A percentile compares a stretch with the other conserved stretches of the same genome.
Conservation (phyloP, 164 flowering plant species). For the Paratinospora sagittata region DNA sequence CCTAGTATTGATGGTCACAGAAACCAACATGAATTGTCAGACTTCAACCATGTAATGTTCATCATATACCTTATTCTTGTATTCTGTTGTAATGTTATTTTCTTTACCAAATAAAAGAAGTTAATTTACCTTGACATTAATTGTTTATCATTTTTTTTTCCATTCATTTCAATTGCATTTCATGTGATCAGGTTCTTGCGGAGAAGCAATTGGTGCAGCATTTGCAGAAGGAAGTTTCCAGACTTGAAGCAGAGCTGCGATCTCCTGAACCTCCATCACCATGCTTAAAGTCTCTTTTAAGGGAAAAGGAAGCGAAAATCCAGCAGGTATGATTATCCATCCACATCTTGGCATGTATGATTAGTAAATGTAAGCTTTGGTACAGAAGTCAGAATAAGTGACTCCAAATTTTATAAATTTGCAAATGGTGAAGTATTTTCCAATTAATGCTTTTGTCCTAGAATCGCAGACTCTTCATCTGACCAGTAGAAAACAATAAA, state of each 20-base stretch:
- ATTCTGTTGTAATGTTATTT: too few species aligned
- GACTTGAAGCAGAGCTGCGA: slow-evolving; percentile 73
- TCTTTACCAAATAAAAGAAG: too few species aligned
- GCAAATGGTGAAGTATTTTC: background rate
- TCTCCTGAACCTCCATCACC: slow-evolving; percentile 68
- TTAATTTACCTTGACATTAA: background rate
- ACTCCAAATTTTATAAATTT: background rate
- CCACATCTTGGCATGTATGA: background rate
- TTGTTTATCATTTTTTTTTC: background rate
- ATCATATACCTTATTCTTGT: too few species aligned
- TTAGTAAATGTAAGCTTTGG: background rate
- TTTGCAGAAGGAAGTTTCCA: slow-evolving; percentile 80
- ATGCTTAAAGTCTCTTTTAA: slow-evolving; percentile 38
- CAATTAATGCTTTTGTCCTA: background rate
- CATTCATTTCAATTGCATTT: background rate
- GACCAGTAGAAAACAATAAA: background rate
- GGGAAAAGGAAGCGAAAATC: slow-evolving; percentile 60
- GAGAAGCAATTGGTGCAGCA: slow-evolving; percentile 67
- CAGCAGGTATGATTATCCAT: slow-evolving; percentile 50
- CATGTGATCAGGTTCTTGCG: slow-evolving; percentile 45
- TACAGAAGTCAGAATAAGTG: background rate
- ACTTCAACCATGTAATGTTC: too few species aligned
- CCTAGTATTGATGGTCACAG: too few species aligned
- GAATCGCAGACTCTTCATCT: background rate
- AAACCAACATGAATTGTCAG: too few species aligned